Conservation (phyloP, 345 rosid genomes). For the Linum lewisii region DNA sequence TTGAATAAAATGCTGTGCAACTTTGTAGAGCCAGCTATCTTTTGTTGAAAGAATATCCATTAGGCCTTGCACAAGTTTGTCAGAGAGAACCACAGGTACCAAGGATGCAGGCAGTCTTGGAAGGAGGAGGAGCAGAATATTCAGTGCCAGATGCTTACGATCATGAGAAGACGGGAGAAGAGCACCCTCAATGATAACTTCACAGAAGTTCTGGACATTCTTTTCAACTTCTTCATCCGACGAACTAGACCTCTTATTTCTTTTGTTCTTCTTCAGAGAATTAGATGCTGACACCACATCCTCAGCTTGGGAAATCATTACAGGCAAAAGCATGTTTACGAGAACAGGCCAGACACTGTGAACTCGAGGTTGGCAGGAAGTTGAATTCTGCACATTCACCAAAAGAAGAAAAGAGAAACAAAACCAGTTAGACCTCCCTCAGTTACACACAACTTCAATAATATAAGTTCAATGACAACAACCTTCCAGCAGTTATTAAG, state of each 20-base stretch:
- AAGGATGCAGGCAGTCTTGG: constrained; percentile 75
- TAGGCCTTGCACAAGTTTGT: constrained; percentile 81
- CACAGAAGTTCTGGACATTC: constrained; percentile 46
- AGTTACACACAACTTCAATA: not conserved
- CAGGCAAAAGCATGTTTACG: constrained; percentile 68
- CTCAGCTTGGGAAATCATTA: constrained; percentile 51
- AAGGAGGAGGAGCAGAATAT: constrained; percentile 65
- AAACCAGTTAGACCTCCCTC: not conserved
- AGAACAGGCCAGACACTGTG: constrained; percentile 81
- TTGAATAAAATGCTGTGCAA: constrained; percentile 62
- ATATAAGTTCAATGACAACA: constrained; percentile 6
- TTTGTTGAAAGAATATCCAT: constrained; percentile 82
- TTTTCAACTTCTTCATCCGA: constrained; percentile 68
- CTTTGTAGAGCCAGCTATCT: constrained; percentile 84
- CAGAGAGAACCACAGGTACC: constrained; percentile 50
- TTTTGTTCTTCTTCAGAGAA: constrained; percentile 73
- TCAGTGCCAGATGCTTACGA: constrained; percentile 85
- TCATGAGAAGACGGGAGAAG: constrained; percentile 87
- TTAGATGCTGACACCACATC: constrained; percentile 45
- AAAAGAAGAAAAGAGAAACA: not conserved
- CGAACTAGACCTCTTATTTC: constrained; percentile 57
- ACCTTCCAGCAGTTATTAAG: constrained; percentile 82
- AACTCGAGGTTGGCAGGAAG: constrained; percentile 94
- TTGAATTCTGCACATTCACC: constrained; percentile 62
- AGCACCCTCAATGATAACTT: constrained; percentile 59